Percentiles rank a stretch among this genome's conserved stretches.
phyloP scores from a whole-genome alignment of 1,139 yeast genomes.

The Candida mesenterica region DNA sequence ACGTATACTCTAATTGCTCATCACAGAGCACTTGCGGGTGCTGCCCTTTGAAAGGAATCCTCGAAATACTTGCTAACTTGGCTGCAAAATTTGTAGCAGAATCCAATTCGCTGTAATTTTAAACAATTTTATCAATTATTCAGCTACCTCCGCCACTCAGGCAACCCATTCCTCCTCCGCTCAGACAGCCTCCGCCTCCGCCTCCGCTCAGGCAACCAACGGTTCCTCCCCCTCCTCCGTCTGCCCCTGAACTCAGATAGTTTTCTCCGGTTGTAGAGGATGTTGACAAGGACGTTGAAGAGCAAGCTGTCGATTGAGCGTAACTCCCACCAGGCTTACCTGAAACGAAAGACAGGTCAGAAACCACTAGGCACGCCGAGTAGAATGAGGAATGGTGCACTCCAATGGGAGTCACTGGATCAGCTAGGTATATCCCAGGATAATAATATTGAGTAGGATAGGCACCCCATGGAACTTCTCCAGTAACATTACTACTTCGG shows the following conservation, averaged over 20 bases:
- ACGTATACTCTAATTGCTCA: no score
- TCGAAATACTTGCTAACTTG: no score
- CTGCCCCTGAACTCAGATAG: no score
- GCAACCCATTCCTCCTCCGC: not conserved
- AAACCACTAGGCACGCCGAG: not conserved
- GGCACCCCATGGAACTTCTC: slow-evolving; percentile 1
- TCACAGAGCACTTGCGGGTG: no score
- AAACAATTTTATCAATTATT: not conserved
- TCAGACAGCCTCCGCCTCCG: not conserved
- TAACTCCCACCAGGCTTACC: no score
- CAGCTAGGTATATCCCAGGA: slow-evolving; percentile 2
- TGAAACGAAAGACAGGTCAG: no score
- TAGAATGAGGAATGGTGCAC: not conserved
- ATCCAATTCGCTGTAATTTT: not conserved
- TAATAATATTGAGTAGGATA: not conserved
- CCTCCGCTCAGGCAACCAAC: not conserved
- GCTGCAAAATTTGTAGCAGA: not conserved
- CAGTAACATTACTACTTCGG: not conserved
- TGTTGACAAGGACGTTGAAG: no score
- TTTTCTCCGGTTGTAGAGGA: no score
- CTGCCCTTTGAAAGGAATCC: no score
- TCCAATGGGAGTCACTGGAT: slow-evolving; percentile 3
- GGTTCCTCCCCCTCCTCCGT: not conserved
- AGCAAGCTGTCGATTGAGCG: not conserved
- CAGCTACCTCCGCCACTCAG: not conserved